Base-by-base conservation (phyloP, 192 early-diverging fungal species). In the Mortierella hygrophila region DNA sequence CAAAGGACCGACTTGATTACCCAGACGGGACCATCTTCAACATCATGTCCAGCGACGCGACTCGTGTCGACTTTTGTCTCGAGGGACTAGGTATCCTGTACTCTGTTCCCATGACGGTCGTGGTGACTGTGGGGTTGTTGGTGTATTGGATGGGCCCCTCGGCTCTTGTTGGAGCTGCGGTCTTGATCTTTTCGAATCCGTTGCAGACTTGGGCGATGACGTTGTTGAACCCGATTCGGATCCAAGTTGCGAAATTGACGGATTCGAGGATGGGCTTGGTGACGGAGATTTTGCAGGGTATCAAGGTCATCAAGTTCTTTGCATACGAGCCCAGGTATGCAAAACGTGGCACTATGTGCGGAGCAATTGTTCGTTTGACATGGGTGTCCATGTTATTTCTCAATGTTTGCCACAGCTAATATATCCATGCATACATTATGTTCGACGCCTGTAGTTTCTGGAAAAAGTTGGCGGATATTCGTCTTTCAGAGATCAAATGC, bases 141-240 rank as follows among this genome's bases (percentile, higher is more conserved):
- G 92, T 95, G 76, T 80, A 85, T 29, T 88, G 98, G 41, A 89
- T 99, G 74, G 98, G 98, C 1, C 91, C 89, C 8, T 92, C 97
- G 8, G 94, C 95, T 37, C 76, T 98, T 11, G 91, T 95, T 38
- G 97, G 97, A 0, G 82, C 98, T 9, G 77, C 90, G 0, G 85
- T 96, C 7, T 92, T 97, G 47, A 88, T 93, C 78, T 37, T 87
- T 76, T 65, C 90, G 91, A 85, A 85, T 82, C 57, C 88, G 68
- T 20, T 80, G 89, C 65, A 93, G 83, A 77, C 86, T 86, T 65
- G 91, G 91, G 90, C 77, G 92, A 97, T 91, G 92, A 93, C 89
- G 89, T 95, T 32, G 85, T 42, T 97, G n/a, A 92, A 91, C 8
- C 89, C 94, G 79, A 89, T 96, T 44, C 95, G 95, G 26, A 96